Conservation (phyloP, 352 stramenopile genomes). For the Phytophthora cactorum region DNA sequence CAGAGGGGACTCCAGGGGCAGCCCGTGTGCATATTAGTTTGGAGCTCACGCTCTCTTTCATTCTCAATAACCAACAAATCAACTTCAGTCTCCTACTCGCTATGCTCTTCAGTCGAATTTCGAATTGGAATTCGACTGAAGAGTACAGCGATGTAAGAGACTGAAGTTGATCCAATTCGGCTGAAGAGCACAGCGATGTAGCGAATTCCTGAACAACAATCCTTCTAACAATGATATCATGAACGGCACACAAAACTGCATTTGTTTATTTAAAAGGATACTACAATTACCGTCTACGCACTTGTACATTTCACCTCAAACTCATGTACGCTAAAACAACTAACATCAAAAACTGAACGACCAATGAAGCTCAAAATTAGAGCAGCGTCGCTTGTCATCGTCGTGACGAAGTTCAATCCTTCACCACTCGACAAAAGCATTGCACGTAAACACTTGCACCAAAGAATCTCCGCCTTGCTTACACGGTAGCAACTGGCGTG, state of each 20-base stretch:
- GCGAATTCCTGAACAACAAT: too few species aligned
- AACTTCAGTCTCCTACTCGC: too few species aligned
- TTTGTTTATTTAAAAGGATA: conserved; percentile 4
- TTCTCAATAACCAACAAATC: too few species aligned
- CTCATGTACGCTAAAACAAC: conserved; percentile 16
- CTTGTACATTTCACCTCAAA: conserved; percentile 13
- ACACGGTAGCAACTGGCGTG: conserved; percentile 16
- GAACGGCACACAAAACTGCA: conserved; percentile 1
- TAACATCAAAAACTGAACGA: conserved; percentile 16
- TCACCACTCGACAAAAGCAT: conserved; percentile 2
- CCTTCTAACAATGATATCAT: not conserved
- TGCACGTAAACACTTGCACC: conserved; percentile 11
- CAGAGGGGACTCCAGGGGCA: too few species aligned
- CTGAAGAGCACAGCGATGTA: too few species aligned
- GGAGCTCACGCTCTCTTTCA: too few species aligned
- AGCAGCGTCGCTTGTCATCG: not conserved
- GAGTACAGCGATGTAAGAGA: too few species aligned
- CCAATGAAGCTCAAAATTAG: conserved; percentile 3
- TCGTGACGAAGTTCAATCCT: conserved; percentile 27
- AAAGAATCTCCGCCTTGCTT: conserved; percentile 9
- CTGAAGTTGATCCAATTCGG: too few species aligned
- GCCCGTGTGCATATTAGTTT: too few species aligned
- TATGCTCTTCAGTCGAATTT: too few species aligned
- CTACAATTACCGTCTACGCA: conserved; percentile 15
- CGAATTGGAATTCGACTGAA: too few species aligned